A percentile compares a stretch with the other conserved stretches of the same genome.
These are phyloP conservation scores for Podila minutissima DNA, from an alignment of 192 early-diverging fungal species.

Conservation along the genomic window DNA sequence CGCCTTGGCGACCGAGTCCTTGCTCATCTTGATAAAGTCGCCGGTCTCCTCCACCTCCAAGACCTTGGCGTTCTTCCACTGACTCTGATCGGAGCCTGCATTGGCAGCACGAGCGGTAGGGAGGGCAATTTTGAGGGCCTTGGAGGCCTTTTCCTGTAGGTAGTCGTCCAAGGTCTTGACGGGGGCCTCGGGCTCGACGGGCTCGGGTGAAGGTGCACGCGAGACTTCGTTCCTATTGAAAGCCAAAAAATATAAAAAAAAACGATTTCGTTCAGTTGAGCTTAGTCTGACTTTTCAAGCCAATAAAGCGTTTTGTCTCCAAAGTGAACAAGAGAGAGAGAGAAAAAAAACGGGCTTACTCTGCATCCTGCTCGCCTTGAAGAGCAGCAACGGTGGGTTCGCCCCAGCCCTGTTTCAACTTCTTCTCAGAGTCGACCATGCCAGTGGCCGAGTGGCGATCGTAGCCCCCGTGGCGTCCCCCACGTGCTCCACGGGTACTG, in stretches of 20 bases:
- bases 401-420: constrained; percentile 90
- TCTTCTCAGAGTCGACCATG: constrained; percentile 86
- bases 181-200: constrained; percentile 79
- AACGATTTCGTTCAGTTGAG: constrained; percentile 10
- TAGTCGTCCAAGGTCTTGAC: constrained; percentile 92
- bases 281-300: constrained; percentile 52
- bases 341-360: constrained; percentile 37
- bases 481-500: constrained; percentile 56
- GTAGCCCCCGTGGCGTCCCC: constrained; percentile 66
- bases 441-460: constrained; percentile 91
- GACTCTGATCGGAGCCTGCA: constrained; percentile 83
- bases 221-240: constrained; percentile 35
- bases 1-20: constrained; percentile 59
- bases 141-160: constrained; percentile 76
- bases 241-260: neutral
- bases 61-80: constrained; percentile 83
- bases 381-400: constrained; percentile 65
- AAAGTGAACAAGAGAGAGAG: neutral
- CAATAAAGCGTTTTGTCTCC: constrained; percentile 24
- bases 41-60: constrained; percentile 78
- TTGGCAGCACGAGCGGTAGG: constrained; percentile 83
- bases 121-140: constrained; percentile 65
- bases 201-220: constrained; percentile 52
- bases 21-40: constrained; percentile 75
- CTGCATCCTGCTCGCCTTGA: constrained; percentile 61